Evolutionary conservation across 2,329 filamentous ascomycete species (phyloP).

Genomic region (Colletotrichum tofieldiae): DNA sequence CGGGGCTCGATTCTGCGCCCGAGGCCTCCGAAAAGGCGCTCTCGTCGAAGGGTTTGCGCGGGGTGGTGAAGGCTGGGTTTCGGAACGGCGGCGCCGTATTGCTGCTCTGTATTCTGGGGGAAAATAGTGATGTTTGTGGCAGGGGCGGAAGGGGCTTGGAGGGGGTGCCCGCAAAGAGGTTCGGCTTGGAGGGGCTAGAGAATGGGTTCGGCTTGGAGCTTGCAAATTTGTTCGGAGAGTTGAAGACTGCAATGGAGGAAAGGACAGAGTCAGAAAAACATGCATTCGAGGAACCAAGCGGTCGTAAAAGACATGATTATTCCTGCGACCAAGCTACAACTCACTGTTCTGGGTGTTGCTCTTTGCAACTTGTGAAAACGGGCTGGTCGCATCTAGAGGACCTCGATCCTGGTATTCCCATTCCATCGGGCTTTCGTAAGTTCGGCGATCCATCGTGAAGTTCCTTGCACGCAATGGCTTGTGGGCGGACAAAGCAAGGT

Average conservation of each 20-base stretch:
- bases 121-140: constrained; percentile 64
- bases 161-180: constrained; percentile 54
- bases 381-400: constrained; percentile 73
- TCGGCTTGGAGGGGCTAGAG: constrained; percentile 45
- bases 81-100: constrained; percentile 69
- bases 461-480: constrained; percentile 17
- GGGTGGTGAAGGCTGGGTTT: constrained; percentile 77
- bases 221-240: constrained; percentile 55
- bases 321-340: constrained; percentile 36
- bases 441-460: constrained; percentile 66
- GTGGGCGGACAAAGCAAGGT: constrained; percentile 3
- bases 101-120: constrained; percentile 58
- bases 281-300: too few relatives aligned
- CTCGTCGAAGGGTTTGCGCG: constrained; percentile 71
- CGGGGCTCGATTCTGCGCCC: constrained; percentile 73
- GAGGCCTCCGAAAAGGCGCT: constrained; percentile 69
- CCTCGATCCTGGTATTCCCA: constrained; percentile 75
- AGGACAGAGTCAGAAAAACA: constrained; percentile 5
- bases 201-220: constrained; percentile 54
- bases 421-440: constrained; percentile 75
- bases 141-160: constrained; percentile 57
- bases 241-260: constrained; percentile 51
- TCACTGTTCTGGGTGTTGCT: constrained; percentile 58
- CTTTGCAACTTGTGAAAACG: constrained; percentile 70
- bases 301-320: background rate